phyloP scores from a whole-genome alignment of 2,329 filamentous ascomycete genomes.

The Apiospora koreana region DNA sequence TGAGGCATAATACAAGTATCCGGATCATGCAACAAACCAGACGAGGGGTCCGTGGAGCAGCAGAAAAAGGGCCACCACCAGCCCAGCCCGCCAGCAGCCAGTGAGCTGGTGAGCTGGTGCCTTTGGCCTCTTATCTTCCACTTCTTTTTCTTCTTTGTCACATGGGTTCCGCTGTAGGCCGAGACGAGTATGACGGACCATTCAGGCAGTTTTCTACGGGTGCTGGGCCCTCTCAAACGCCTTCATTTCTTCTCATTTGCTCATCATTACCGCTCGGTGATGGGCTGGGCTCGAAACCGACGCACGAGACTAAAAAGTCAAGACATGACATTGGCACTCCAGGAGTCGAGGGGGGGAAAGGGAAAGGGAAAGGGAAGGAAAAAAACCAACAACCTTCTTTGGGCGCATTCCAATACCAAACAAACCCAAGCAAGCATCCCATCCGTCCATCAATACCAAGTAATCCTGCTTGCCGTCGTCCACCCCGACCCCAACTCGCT shows the following conservation, averaged over 20 bases:
- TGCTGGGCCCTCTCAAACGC: not conserved
- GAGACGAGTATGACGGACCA: constrained; percentile 7
- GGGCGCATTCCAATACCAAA: not conserved
- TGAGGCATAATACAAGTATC: not conserved
- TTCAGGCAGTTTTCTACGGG: not conserved
- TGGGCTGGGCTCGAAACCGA: constrained; percentile 6
- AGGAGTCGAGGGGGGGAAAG: not conserved
- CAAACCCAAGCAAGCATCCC: not conserved
- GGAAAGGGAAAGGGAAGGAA: too few species aligned
- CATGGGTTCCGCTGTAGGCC: constrained; percentile 6
- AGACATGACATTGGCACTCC: not conserved
- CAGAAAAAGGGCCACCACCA: not conserved
- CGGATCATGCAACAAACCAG: not conserved
- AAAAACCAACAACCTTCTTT: not conserved
- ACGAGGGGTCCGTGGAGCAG: constrained; percentile 7
- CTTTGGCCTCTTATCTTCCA: constrained; percentile 6
- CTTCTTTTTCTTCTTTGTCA: not conserved
- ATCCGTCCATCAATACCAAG: too few species aligned
- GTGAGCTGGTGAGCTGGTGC: not conserved
- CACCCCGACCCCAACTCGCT: not conserved
- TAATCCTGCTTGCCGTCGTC: not conserved
- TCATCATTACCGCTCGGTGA: constrained; percentile 10
- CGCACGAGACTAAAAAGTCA: constrained; percentile 5
- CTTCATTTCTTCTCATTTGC: constrained; percentile 9
- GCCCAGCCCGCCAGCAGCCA: not conserved